Percentiles rank a stretch among this genome's conserved stretches.
Conservation (phyloP, 257 asterid genomes). For the Nicotiana sylvestris region DNA sequence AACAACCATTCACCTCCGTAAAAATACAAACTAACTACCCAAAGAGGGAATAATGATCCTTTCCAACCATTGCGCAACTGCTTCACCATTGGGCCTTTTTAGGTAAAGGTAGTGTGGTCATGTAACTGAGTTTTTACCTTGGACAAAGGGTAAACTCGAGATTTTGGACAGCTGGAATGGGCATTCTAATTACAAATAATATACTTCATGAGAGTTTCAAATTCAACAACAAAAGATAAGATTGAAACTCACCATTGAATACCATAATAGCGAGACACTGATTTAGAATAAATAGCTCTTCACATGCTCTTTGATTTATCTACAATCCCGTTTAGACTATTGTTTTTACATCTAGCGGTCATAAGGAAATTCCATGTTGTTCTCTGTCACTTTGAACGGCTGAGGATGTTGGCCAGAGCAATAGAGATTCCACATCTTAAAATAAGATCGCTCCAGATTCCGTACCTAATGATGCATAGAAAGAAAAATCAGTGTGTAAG, state of each 20-base stretch:
- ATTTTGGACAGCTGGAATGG: neutral
- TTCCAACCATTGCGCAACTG: neutral
- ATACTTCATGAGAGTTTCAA: neutral
- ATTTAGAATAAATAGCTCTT: neutral
- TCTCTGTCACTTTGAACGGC: constrained; percentile 82
- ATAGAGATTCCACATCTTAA: constrained; percentile 92
- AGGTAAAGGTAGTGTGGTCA: neutral
- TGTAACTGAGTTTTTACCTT: neutral
- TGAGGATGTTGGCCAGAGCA: constrained; percentile 89
- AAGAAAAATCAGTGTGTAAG: neutral
- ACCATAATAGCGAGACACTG: neutral
- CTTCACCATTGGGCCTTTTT: neutral
- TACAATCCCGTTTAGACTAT: constrained; percentile 33
- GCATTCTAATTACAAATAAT: neutral
- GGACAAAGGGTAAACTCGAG: neutral
- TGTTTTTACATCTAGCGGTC: constrained; percentile 27
- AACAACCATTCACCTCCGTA: neutral
- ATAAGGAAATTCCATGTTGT: constrained; percentile 66
- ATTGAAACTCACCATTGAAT: neutral
- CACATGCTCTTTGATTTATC: constrained; percentile 35
- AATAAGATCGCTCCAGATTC: constrained; percentile 88
- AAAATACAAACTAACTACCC: neutral
- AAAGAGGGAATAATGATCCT: neutral
- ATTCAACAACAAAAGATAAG: neutral
- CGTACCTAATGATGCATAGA: constrained; percentile 48